Percentiles rank a stretch among this genome's conserved stretches.
Conservation (phyloP, 176 grass and related monocot genomes). For the Zoysia pacifica region DNA sequence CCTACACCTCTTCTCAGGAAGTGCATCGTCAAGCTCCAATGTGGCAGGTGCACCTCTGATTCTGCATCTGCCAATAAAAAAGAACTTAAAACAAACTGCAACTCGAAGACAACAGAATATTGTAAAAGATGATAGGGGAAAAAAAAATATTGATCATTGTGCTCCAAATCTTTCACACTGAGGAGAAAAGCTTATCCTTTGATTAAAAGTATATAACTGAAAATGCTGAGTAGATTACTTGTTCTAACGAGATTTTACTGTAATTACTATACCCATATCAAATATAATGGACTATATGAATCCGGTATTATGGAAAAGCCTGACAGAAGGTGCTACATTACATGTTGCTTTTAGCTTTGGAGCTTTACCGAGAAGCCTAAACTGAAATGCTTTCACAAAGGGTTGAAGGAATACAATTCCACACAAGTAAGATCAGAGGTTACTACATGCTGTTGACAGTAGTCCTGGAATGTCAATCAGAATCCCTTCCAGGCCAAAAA, state of each 20-base stretch:
- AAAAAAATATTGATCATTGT: not conserved
- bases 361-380: not conserved
- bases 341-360: slow-evolving; percentile 20
- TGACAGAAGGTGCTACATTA: not conserved
- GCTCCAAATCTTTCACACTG: too few relatives aligned
- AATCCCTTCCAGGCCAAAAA: slow-evolving; percentile 44
- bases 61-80: not conserved
- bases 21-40: too few relatives aligned
- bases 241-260: not conserved
- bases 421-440: slow-evolving; percentile 25
- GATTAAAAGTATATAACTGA: not conserved
- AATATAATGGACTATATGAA: not conserved
- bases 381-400: slow-evolving; percentile 16
- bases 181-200: slow-evolving; percentile 3
- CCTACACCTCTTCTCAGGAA: too few relatives aligned
- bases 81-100: not conserved
- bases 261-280: slow-evolving; percentile 3
- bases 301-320: too few relatives aligned
- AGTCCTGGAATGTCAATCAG: slow-evolving; percentile 52
- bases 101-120: not conserved
- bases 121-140: not conserved
- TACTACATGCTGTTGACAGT: slow-evolving; percentile 23
- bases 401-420: slow-evolving; percentile 31
- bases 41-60: not conserved
- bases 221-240: not conserved